Evolutionary conservation across 768 basidiomycete species (phyloP), one percentile per base, ranked within the genome.

Genomic region (Naematelia aurantialba): DNA sequence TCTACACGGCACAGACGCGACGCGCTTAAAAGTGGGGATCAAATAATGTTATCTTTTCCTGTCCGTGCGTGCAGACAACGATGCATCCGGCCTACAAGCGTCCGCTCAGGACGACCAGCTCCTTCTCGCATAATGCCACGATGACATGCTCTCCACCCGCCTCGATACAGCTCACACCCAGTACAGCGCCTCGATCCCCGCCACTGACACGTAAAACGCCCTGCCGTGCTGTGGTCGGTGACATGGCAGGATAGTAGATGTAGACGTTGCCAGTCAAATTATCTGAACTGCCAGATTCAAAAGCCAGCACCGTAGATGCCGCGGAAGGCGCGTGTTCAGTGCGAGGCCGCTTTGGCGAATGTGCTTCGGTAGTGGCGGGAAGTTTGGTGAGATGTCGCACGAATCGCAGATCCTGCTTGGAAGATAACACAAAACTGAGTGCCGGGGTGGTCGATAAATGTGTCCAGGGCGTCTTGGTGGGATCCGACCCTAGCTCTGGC

Each of bases 391-490:
- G 76, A 69, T 97, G 91, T 69, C 87, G 83, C 1, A 89, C 89
- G 78, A 93, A 91, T 19, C 90, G 85, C 0, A 88, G 85, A 75
- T 97, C 91, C 26, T 84, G 85, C 73, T 97, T 97, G 12, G 89
- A 91, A 8, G 91, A 91, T 51, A 99, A 81, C 42, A 99, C 94
- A 72, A 97, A 99, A 0, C 91, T 83, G 24, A 99, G 82, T 0
- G 92, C 94, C 19, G 88, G 85, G 75, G 85, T 92, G 0, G 94
- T 97, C n/a, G 85, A 81, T 3, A 78, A 78, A 74, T 99, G 94
- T 52, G 27, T 57, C 74, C 76, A 78, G 22, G 63, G 49, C 3
- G 51, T 25, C 24, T 52, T 59, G 19, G 45, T 44, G 1, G 65
- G 58, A 5, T 13, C 27, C 1, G 31, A 3, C 5, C 25, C 45